These are phyloP conservation scores for Margaritispora aquatica DNA, from an alignment of 495 filamentous ascomycete genomes.

Conservation along the genomic window DNA sequence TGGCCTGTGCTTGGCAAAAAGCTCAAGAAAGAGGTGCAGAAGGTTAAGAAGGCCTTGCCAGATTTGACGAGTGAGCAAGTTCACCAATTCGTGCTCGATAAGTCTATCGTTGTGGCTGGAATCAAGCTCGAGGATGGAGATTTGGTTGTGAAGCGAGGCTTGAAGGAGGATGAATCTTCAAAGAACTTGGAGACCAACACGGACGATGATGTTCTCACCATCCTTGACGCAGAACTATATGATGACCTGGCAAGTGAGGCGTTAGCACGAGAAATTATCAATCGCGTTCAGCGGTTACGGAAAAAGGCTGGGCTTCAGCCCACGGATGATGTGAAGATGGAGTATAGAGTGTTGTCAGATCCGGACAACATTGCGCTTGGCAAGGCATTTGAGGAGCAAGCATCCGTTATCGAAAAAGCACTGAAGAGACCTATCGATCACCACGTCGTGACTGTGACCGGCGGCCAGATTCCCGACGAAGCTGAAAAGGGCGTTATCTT, in stretches of 20 bases:
- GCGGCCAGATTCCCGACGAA: constrained; percentile 53
- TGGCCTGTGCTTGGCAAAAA: constrained; percentile 96
- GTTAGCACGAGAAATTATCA: constrained; percentile 75
- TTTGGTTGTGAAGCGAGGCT: constrained; percentile 72
- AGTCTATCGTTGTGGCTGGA: constrained; percentile 73
- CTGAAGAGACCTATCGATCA: constrained; percentile 75
- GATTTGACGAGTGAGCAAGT: constrained; percentile 72
- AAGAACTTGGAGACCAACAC: constrained; percentile 78
- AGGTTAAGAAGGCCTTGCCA: constrained; percentile 86
- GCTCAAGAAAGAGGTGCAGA: constrained; percentile 85
- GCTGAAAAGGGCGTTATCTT: constrained; percentile 58
- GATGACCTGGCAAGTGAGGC: constrained; percentile 71
- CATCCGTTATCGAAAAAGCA: constrained; percentile 66
- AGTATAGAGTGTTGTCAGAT: constrained; percentile 69
- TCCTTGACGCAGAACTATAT: constrained; percentile 69
- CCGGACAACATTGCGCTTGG: constrained; percentile 71
- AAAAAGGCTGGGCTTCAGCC: constrained; percentile 77
- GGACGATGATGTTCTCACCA: constrained; percentile 74
- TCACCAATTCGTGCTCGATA: constrained; percentile 54
- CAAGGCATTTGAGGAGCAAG: constrained; percentile 65
- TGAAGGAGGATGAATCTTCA: constrained; percentile 60
- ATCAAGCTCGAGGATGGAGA: constrained; percentile 77
- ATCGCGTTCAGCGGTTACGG: constrained; percentile 71
- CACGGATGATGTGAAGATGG: constrained; percentile 83
- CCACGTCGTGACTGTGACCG: constrained; percentile 56